phyloP scores from a whole-genome alignment of 768 basidiomycete species.

The Pleurotus cornucopiae region DNA sequence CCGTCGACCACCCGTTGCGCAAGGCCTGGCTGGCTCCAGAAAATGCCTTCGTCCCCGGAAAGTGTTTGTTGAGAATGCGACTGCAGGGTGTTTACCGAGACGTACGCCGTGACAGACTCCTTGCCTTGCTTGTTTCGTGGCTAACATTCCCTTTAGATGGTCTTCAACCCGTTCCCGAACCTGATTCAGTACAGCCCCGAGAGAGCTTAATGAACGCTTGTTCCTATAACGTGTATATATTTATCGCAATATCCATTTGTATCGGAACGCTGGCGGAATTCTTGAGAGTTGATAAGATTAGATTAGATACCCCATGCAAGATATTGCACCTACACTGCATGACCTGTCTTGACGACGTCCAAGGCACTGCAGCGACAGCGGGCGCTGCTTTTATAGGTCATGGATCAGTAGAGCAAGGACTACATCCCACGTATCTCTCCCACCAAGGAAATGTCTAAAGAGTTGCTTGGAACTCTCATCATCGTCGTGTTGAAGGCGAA shows the following conservation, averaged over 20 bases:
- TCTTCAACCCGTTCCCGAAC: slow-evolving; percentile 49
- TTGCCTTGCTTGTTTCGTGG: neutral
- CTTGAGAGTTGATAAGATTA: too few species aligned
- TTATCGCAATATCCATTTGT: too few species aligned
- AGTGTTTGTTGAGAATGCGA: slow-evolving; percentile 58
- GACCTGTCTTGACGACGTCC: neutral
- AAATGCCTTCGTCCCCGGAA: slow-evolving; percentile 39
- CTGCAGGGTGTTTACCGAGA: slow-evolving; percentile 52
- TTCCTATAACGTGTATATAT: too few species aligned
- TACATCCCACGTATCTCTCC: neutral
- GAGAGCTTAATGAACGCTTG: too few species aligned
- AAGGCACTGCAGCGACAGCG: neutral
- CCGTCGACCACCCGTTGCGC: slow-evolving; percentile 39
- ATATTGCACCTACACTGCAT: too few species aligned
- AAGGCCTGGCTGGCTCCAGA: slow-evolving; percentile 42
- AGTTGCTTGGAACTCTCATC: slow-evolving; percentile 74
- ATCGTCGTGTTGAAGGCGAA: slow-evolving; percentile 83
- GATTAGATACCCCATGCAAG: too few species aligned
- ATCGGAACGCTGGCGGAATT: too few species aligned
- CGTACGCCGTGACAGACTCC: slow-evolving; percentile 26
- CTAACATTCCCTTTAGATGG: slow-evolving; percentile 31
- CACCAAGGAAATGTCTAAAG: slow-evolving; percentile 24
- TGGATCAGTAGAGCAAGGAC: neutral
- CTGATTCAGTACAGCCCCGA: slow-evolving; percentile 43
- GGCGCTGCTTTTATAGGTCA: neutral